phyloP scores from a whole-genome alignment of 176 grass and related monocot genomes.

The Oryza rufipogon region DNA sequence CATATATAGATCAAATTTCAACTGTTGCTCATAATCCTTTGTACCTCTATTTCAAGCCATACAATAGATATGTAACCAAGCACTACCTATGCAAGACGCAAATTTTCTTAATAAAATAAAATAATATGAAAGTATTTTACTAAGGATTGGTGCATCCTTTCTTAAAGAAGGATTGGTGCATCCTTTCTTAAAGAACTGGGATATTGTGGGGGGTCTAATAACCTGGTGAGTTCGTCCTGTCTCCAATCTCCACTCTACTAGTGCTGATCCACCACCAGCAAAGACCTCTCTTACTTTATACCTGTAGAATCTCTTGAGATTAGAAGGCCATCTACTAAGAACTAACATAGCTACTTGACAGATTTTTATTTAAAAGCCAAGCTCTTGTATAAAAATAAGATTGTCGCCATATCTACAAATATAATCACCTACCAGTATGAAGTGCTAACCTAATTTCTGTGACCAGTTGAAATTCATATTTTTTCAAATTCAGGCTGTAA shows the following conservation, averaged over 20 bases:
- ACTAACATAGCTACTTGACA: neutral
- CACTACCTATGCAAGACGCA: neutral
- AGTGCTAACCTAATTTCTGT: neutral
- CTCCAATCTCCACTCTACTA: slow-evolving; percentile 93
- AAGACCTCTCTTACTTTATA: slow-evolving; percentile 83
- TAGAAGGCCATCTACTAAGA: slow-evolving; percentile 7
- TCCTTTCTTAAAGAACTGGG: slow-evolving; percentile 1
- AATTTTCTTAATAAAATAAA: neutral
- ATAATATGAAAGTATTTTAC: neutral
- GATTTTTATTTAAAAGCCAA: neutral
- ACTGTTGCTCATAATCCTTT: neutral
- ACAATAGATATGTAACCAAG: slow-evolving; percentile 1
- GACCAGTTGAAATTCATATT: neutral
- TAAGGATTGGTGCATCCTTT: neutral
- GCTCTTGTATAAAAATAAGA: neutral
- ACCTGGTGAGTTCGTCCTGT: slow-evolving; percentile 95
- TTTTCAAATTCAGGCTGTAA: neutral
- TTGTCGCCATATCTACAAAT: neutral
- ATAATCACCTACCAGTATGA: neutral
- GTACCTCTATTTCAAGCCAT: neutral
- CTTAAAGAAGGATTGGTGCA: slow-evolving; percentile 10
- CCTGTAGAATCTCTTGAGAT: slow-evolving; percentile 45
- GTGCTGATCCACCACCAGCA: slow-evolving; percentile 67
- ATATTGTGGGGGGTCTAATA: neutral
- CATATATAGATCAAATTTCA: neutral